Evolutionary conservation across 176 grass and related monocot species (phyloP).

Genomic region (Oryza coarctata): DNA sequence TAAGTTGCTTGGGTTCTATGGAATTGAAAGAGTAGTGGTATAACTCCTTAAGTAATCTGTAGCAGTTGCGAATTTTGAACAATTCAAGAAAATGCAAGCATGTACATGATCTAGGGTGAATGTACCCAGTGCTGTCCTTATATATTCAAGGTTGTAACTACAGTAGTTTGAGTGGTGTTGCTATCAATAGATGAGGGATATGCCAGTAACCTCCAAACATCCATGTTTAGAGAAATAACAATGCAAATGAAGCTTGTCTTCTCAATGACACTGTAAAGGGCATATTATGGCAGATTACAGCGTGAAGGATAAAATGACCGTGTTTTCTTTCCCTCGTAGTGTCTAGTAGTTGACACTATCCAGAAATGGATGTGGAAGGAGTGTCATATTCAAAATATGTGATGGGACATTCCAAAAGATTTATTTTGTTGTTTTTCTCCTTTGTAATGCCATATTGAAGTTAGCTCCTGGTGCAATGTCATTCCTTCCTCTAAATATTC

Average conservation of each 20-base stretch:
- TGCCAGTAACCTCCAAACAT: background rate
- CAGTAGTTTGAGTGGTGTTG: background rate
- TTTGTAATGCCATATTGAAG: background rate
- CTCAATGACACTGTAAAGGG: background rate
- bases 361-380: background rate
- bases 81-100: background rate
- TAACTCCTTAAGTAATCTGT: background rate
- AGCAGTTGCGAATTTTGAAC: background rate
- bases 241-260: background rate
- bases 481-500: background rate
- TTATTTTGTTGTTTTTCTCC: background rate
- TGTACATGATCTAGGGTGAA: background rate
- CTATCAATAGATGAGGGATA: background rate
- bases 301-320: background rate
- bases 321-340: background rate
- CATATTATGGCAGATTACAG: background rate
- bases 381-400: background rate
- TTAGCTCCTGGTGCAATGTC: background rate
- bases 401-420: background rate
- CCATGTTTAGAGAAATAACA: background rate
- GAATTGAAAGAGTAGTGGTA: background rate
- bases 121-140: background rate
- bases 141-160: background rate
- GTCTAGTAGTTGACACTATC: background rate
- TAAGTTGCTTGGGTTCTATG: background rate